A percentile compares a stretch with the other conserved stretches of the same genome.
These are phyloP conservation scores for Penicillium soppii DNA, from an alignment of 495 filamentous ascomycete genomes.

Conservation along the genomic window DNA sequence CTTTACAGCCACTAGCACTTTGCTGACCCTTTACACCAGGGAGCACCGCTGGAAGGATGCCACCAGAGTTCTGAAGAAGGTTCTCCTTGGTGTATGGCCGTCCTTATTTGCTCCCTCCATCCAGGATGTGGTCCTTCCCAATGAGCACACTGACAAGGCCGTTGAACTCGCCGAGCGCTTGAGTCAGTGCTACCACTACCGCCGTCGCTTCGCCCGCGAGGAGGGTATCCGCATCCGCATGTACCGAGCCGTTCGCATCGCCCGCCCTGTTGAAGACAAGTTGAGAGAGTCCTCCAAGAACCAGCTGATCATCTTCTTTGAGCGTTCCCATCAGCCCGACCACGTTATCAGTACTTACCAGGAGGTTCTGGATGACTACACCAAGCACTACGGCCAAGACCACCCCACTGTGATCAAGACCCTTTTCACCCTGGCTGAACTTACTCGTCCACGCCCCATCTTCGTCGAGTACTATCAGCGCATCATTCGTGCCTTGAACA, in stretches of 20 bases:
- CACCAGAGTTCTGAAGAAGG: slow-evolving; percentile 33
- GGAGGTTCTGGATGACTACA: slow-evolving; percentile 33
- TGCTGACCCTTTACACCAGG: slow-evolving; percentile 28
- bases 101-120: slow-evolving; percentile 32
- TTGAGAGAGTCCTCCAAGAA: slow-evolving; percentile 25
- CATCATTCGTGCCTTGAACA: slow-evolving; percentile 35
- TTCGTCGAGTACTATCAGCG: slow-evolving; percentile 40
- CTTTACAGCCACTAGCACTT: slow-evolving; percentile 26
- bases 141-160: slow-evolving; percentile 24
- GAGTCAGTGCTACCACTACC: slow-evolving; percentile 33
- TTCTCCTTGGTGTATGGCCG: slow-evolving; percentile 34
- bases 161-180: slow-evolving; percentile 32
- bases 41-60: slow-evolving; percentile 43
- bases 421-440: slow-evolving; percentile 35
- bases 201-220: slow-evolving; percentile 34
- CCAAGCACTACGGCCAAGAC: slow-evolving; percentile 27
- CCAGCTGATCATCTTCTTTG: slow-evolving; percentile 28
- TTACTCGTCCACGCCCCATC: slow-evolving; percentile 33
- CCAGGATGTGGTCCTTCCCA: slow-evolving; percentile 32
- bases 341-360: slow-evolving; percentile 30
- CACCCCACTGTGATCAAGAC: slow-evolving; percentile 33
- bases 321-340: slow-evolving; percentile 34
- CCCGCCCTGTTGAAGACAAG: slow-evolving; percentile 31
- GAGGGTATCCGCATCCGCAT: slow-evolving; percentile 36
- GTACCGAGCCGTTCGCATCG: slow-evolving; percentile 29